These are phyloP conservation scores for Kwoniella botswanensis DNA, from an alignment of 768 basidiomycete genomes.

Conservation along the genomic window DNA sequence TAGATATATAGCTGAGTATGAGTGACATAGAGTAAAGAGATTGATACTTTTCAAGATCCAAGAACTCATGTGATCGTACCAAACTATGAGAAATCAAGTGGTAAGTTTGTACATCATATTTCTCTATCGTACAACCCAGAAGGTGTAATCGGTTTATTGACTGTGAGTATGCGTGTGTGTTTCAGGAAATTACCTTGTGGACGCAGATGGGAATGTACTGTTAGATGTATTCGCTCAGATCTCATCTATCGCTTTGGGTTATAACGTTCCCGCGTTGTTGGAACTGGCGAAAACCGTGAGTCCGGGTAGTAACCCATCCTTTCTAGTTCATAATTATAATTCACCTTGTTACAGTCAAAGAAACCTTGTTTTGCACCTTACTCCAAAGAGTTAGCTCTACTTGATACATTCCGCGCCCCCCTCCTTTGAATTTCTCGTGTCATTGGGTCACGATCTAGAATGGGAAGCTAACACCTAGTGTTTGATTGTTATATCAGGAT, in stretches of 20 bases:
- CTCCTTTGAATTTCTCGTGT: background rate
- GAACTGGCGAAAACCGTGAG: conserved; percentile 51
- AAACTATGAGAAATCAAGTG: conserved; percentile 51
- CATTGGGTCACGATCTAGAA: background rate
- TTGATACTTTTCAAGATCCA: conserved; percentile 50
- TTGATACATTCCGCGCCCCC: background rate
- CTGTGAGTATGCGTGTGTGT: too few relatives aligned
- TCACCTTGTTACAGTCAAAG: too few relatives aligned
- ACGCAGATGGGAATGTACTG: conserved; percentile 60
- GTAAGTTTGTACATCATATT: conserved; percentile 11
- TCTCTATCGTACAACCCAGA: too few relatives aligned
- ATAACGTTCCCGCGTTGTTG: conserved; percentile 56
- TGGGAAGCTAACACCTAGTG: background rate
- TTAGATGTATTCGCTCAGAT: conserved; percentile 61
- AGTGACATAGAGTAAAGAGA: conserved; percentile 24
- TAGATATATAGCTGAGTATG: background rate
- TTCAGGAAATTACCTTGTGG: conserved; percentile 59
- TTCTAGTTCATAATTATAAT: conserved; percentile 1
- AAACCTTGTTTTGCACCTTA: background rate
- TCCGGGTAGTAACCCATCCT: background rate
- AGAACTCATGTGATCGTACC: conserved; percentile 53
- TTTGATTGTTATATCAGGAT: conserved; percentile 34
- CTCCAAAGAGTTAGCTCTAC: background rate
- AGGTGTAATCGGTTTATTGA: too few relatives aligned
- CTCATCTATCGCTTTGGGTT: conserved; percentile 58